Evolutionary conservation across 768 basidiomycete genomes (phyloP), one percentile per base, ranked within the genome.

Genomic region (Trametes sanguinea): DNA sequence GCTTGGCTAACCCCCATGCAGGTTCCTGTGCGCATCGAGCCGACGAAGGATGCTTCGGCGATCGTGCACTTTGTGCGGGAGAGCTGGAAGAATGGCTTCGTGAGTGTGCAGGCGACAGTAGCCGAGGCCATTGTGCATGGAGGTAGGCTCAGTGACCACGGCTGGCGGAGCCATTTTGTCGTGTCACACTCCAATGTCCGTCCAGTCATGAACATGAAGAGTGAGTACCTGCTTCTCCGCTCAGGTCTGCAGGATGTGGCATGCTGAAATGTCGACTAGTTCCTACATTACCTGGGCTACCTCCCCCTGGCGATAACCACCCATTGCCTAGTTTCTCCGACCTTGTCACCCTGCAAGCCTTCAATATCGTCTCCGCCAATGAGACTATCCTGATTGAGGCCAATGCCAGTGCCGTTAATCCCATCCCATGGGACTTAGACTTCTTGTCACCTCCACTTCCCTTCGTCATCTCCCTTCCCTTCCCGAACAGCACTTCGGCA

Each of bases 251-350:
- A 32, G 2, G 8, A 7, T 27, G 17, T 17, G 1, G 5, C 8
- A 17, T 13, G 30, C 29, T 35, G 8, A 60, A 50, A 37, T 54
- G 40, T 63, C 57, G 13, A 62, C 9, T 64, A 91, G 89, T 90
- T 30, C 88, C 87, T 7, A 70, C 76, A 7, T 66, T 92, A 7
- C 87, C 89, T 45, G 88, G 87, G 4, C 74, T 92, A 14, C 90
- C 90, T 16, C 72, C 73, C 17, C 86, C 87, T 3, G 86, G 85
- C 14, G 66, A 73, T 9, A 74, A 79, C 53, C 66, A 64, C 1
- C 82, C 84, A 7, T 76, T 86, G 3, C 90, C 88, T 10, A 72
- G 80, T 6, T 68, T 89, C 44, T 78, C 84, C 4, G 76, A 87
- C 59, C 77, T 92, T 4, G 71, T 92, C 51, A 84, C 81, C 0